Conservation (phyloP, 2,329 filamentous ascomycete species). For the Penicillium sp. region DNA sequence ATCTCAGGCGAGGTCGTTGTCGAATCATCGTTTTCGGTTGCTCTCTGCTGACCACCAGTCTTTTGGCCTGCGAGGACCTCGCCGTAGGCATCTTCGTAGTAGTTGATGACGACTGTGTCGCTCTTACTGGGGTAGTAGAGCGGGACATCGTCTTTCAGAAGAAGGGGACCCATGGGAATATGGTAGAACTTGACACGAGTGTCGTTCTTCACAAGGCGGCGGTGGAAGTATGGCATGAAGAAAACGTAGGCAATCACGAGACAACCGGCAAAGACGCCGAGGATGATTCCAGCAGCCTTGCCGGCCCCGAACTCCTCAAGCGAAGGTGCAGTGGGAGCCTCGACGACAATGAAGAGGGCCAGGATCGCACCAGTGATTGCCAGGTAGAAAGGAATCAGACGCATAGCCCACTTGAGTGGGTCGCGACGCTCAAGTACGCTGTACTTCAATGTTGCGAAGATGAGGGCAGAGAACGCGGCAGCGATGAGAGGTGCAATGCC, state of each 20-base stretch:
- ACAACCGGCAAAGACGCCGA: conserved; percentile 25
- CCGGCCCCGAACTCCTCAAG: conserved; percentile 23
- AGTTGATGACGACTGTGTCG: conserved; percentile 34
- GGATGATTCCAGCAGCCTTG: conserved; percentile 21
- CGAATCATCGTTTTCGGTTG: conserved; percentile 5
- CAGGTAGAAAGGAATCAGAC: conserved; percentile 46
- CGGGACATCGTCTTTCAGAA: conserved; percentile 34
- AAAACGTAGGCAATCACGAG: conserved; percentile 20
- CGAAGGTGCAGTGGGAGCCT: conserved; percentile 20
- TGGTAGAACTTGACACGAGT: conserved; percentile 21
- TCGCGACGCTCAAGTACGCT: conserved; percentile 46
- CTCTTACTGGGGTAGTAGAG: conserved; percentile 39
- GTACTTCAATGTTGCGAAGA: conserved; percentile 48
- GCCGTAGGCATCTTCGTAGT: conserved; percentile 34
- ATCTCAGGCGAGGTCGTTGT: conserved; percentile 5
- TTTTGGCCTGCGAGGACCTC: conserved; percentile 19
- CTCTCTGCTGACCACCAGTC: conserved; percentile 1
- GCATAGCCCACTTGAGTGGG: conserved; percentile 46
- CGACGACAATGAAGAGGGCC: conserved; percentile 54
- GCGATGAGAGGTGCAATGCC: conserved; percentile 47
- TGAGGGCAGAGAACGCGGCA: conserved; percentile 43
- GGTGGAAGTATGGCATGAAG: conserved; percentile 25
- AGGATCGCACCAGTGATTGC: conserved; percentile 46
- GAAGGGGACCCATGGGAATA: conserved; percentile 37
- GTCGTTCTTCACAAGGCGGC: conserved; percentile 22